These are phyloP conservation scores for Arabidopsis lyrata DNA, from an alignment of 441 rosid species.

Conservation along the genomic window DNA sequence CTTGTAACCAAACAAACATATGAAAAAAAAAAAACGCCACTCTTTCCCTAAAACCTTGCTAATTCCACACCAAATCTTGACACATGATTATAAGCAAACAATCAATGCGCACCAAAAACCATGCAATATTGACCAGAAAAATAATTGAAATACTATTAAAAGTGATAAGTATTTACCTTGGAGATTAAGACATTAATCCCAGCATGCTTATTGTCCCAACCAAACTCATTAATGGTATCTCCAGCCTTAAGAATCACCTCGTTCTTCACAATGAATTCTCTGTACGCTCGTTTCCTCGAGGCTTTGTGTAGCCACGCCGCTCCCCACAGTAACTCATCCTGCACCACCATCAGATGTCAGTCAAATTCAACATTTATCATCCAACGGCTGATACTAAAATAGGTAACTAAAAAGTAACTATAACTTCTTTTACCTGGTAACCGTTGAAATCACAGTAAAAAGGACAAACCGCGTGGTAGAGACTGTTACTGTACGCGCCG, in stretches of 20 bases:
- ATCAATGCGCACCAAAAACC: conserved; percentile 1
- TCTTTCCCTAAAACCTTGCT: conserved; percentile 7
- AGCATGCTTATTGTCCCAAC: conserved; percentile 85
- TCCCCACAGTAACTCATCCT: conserved; percentile 82
- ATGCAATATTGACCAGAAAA: neutral
- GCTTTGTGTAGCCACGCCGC: conserved; percentile 86
- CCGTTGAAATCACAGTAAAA: conserved; percentile 86
- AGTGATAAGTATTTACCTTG: conserved; percentile 53
- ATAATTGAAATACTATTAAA: neutral
- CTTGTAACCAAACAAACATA: conserved; percentile 34
- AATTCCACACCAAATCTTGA: conserved; percentile 19
- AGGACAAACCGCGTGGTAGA: conserved; percentile 74
- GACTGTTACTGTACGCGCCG: conserved; percentile 74
- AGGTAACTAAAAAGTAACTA: conserved; percentile 1
- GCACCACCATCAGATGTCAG: conserved; percentile 24
- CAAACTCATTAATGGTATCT: conserved; percentile 77
- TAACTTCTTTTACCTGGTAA: conserved; percentile 56
- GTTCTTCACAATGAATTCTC: conserved; percentile 73
- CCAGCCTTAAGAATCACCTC: conserved; percentile 70
- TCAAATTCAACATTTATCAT: conserved; percentile 20
- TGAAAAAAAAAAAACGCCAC: neutral
- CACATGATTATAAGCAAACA: neutral
- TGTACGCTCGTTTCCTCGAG: conserved; percentile 62
- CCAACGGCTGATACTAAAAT: conserved; percentile 42
- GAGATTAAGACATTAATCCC: conserved; percentile 79